Evolutionary conservation across 2,329 filamentous ascomycete genomes (phyloP), one percentile per base, ranked within the genome.

Genomic region (Cadophora luteo-olivacea): DNA sequence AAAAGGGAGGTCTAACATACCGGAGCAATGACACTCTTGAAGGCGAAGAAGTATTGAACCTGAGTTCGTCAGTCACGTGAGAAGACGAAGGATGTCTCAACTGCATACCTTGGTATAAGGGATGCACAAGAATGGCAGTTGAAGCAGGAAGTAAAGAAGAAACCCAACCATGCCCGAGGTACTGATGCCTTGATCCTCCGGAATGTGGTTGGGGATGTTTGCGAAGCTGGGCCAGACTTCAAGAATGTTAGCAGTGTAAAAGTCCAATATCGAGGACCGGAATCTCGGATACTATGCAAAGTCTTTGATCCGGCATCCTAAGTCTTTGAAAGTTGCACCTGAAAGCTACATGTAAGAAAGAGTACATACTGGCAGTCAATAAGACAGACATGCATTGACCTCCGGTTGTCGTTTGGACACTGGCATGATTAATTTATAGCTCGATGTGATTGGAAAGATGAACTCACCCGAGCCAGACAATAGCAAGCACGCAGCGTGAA

Each of bases 321-420:
- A 29, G 29, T 29, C 29, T 29, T 29, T 29, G 29, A 29, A 29
- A 29, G 29, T 29, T 29, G 29, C 29, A 29, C 5, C 29, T 29
- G 29, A 29, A 29, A 29, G 29, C 5, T 29, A 29, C 29, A 29
- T 3, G 29, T 29, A 5, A 29, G 29, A 29, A 29, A 29, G 29
- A 29, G 29, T 29, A 29, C 29, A 29, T 29, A 29, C 29, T 81
- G 12, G 82, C 80, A 3, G 75, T 77, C 33, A 84, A 75, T 73
- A 85, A 82, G 67, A 81, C 78, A 0, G 79, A 81, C 38, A 82
- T 78, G 72, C 78, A 80, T 58, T 86, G 85, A 0, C 85, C 87
- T 0, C 89, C 89, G 70, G 89, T 89, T 69, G 87, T 87, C 51
- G 86, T 87, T 72, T 91, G 88, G 58, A 91, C 89, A 0, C 88